Base-by-base conservation (phyloP, 164 flowering plant genomes). In the Paratinospora sagittata region DNA sequence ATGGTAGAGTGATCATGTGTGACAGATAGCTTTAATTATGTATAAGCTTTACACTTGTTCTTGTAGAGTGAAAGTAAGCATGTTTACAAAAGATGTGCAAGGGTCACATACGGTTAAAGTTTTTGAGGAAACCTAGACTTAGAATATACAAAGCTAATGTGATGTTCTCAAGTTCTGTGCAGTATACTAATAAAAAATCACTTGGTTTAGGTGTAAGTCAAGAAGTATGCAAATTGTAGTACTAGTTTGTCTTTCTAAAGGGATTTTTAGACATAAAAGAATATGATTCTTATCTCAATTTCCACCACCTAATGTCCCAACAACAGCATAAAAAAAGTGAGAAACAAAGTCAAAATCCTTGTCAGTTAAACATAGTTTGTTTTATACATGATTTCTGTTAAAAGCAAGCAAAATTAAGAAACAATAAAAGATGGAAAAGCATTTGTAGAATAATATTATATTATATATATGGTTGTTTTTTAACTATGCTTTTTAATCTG, bases 281-380 rank as follows among this genome's bases (percentile, higher is more conserved):
- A 66, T 39, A 41, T 66, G 30, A 39, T 33, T 19, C 39, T 68
- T 27, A 33, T 68, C 36, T 68, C 16, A 49, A 6, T 2, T 14
- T 27, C 39, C 36, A 16, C 60, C 21, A 26, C 8, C 24, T 49
- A 27, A 24, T 27, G 37, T 47, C 39, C 23, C 52, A 26, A 43
- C 49, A 6, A 55, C 21, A 12, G 16, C 13, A 39, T 66, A 10
- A 37, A 39, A 27, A 26, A 23, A n/a, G n/a, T n/a, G n/a, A n/a
- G n/a, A 66, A 11, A 10, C 26, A 33, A 55, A 68, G 71, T 61
- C 65, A 39, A 39, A 70, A 39, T 55, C n/a, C 43, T 70, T 43
- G 16, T 45, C 62, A 55, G 45, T 57, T 33, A 66, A 16, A n/a
- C n/a, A n/a, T n/a, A n/a, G 57, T 66, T 55, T 21, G n/a, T 26